phyloP scores from a whole-genome alignment of 2,329 filamentous ascomycete species.

The Metarhizium guizhouense region DNA sequence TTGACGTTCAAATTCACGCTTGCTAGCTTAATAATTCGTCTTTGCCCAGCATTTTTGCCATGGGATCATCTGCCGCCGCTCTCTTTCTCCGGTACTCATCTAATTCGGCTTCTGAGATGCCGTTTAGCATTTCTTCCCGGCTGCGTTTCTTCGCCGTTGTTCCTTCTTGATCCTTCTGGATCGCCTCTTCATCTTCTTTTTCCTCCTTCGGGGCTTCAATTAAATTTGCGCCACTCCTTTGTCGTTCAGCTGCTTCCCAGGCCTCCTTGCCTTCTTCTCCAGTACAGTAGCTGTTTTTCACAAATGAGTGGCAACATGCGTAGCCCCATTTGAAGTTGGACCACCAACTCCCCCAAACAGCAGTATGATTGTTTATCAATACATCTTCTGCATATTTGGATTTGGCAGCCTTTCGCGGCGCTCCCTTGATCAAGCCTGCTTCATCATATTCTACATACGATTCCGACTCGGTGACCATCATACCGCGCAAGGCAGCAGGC shows the following conservation, averaged over 20 bases:
- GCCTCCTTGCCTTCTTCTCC: slow-evolving; percentile 79
- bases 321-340: slow-evolving; percentile 92
- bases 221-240: slow-evolving; percentile 38
- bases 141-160: slow-evolving; percentile 57
- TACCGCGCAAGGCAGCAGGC: slow-evolving; percentile 54
- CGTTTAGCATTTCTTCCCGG: slow-evolving; percentile 67
- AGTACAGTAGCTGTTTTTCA: slow-evolving; percentile 97
- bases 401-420: slow-evolving; percentile 63
- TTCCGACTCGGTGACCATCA: slow-evolving; percentile 72
- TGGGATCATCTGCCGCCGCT: slow-evolving; percentile 69
- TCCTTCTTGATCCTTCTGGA: slow-evolving; percentile 22
- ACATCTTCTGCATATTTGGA: slow-evolving; percentile 92
- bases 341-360: slow-evolving; percentile 98
- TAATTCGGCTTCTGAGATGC: slow-evolving; percentile 74
- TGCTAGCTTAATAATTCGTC: slow-evolving; percentile 48
- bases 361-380: slow-evolving; percentile 80
- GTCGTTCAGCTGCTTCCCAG: slow-evolving; percentile 65
- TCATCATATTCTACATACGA: slow-evolving; percentile 92
- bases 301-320: slow-evolving; percentile 82
- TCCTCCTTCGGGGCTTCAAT: slow-evolving; percentile 24
- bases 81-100: slow-evolving; percentile 76
- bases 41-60: slow-evolving; percentile 71
- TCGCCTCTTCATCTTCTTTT: slow-evolving; percentile 13
- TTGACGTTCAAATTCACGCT: background rate
- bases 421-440: slow-evolving; percentile 80